These are phyloP conservation scores for Babesia ovis DNA, from an alignment of 169 alveolate species.

Conservation along the genomic window DNA sequence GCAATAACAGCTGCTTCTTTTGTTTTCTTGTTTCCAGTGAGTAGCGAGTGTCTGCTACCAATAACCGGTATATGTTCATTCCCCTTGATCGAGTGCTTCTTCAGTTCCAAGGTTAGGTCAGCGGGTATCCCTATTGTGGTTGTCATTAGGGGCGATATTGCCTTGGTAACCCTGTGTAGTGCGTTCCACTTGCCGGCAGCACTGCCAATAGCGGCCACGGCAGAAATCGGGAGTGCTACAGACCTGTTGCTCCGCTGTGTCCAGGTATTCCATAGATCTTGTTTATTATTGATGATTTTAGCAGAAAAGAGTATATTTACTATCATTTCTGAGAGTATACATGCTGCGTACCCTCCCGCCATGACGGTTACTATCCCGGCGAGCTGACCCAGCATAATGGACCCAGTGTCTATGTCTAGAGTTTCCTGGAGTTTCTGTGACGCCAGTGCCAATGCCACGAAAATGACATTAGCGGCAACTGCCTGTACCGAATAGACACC, in stretches of 20 bases:
- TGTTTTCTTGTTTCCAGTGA: no score
- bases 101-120: no score
- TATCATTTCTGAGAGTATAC: conserved; percentile 37
- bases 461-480: conserved; percentile 30
- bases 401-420: conserved; percentile 41
- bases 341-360: conserved; percentile 49
- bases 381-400: conserved; percentile 43
- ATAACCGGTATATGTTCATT: no score
- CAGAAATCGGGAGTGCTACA: conserved; percentile 7
- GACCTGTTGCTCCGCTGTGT: conserved; percentile 1
- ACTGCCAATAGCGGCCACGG: conserved; percentile 9
- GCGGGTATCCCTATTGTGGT: background rate
- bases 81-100: no score
- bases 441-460: conserved; percentile 28
- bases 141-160: conserved; percentile 3
- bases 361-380: conserved; percentile 59
- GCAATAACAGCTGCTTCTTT: conserved; percentile 42
- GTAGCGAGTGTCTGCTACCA: no score
- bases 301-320: background rate
- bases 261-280: background rate
- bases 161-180: background rate
- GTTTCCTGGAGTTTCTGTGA: conserved; percentile 50
- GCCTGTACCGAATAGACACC: conserved; percentile 56
- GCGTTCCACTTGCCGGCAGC: background rate
- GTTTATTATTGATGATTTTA: background rate